Conservation (phyloP, 2,329 filamentous ascomycete species). For the Sclerotinia nivalis region DNA sequence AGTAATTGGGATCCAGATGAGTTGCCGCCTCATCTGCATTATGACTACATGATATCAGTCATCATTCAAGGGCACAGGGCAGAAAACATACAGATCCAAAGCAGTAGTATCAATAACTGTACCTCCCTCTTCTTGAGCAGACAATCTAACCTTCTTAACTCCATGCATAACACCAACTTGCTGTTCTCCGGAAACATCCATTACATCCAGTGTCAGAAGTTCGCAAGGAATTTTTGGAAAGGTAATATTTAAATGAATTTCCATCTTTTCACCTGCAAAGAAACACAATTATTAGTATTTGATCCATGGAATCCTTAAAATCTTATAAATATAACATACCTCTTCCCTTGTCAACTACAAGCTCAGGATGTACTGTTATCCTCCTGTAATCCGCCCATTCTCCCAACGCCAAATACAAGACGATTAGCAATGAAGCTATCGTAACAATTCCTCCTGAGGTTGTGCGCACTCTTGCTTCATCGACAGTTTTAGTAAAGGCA, state of each 20-base stretch:
- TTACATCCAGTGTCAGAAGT: slow-evolving; percentile 93
- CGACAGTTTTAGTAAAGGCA: slow-evolving; percentile 98
- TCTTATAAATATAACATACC: slow-evolving; percentile 51
- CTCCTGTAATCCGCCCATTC: slow-evolving; percentile 95
- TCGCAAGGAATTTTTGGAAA: slow-evolving; percentile 95
- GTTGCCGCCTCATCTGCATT: slow-evolving; percentile 62
- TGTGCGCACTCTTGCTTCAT: slow-evolving; percentile 94
- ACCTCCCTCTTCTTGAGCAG: slow-evolving; percentile 71
- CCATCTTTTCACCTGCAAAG: slow-evolving; percentile 87
- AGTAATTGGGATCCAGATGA: slow-evolving; percentile 90
- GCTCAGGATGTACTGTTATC: slow-evolving; percentile 83
- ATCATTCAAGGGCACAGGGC: slow-evolving; percentile 25
- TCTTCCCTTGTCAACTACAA: slow-evolving; percentile 95
- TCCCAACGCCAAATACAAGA: slow-evolving; percentile 86
- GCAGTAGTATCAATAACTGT: slow-evolving; percentile 69
- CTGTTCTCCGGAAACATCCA: slow-evolving; percentile 97
- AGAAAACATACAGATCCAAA: slow-evolving; percentile 58
- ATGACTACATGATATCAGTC: slow-evolving; percentile 52
- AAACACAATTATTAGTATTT: slow-evolving; percentile 20
- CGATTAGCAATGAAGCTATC: slow-evolving; percentile 82
- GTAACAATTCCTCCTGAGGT: slow-evolving; percentile 95
- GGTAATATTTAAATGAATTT: slow-evolving; percentile 96
- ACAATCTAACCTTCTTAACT: slow-evolving; percentile 84
- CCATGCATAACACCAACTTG: slow-evolving; percentile 93
- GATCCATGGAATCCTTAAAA: neutral